Conservation (phyloP, 148 eudicot genomes). For the Bassia scoparia region DNA sequence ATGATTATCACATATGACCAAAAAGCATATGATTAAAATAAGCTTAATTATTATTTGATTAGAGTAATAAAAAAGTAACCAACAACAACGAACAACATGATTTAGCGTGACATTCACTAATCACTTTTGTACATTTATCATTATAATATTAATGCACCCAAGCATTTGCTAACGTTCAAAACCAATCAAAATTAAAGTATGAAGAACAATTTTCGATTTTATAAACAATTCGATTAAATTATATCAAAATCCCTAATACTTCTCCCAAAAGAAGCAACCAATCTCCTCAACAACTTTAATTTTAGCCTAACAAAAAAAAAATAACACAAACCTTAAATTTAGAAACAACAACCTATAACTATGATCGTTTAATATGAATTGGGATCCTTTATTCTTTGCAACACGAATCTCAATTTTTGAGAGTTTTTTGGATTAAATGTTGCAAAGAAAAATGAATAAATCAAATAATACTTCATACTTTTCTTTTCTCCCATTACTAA, state of each 20-base stretch:
- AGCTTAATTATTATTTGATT: not conserved
- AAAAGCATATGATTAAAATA: not conserved
- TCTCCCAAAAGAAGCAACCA: not conserved
- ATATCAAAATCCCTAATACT: not conserved
- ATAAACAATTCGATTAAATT: not conserved
- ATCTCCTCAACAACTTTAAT: not conserved
- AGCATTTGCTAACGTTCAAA: not conserved
- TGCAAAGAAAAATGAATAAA: no score
- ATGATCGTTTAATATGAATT: not conserved
- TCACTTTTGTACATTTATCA: not conserved
- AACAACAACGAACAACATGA: slow-evolving; percentile 6
- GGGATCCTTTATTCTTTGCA: not conserved
- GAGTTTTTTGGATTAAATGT: no score
- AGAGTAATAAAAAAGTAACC: slow-evolving; percentile 7
- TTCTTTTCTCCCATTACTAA: no score
- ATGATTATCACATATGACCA: not conserved
- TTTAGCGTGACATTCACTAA: not conserved
- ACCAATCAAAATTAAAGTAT: slow-evolving; percentile 14
- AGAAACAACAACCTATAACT: not conserved
- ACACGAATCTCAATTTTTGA: no score
- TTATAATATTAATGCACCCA: slow-evolving; percentile 2
- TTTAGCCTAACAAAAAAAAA: not conserved
- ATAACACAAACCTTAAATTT: not conserved
- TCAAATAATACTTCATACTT: no score
- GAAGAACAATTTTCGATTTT: not conserved